Conservation (phyloP, 2,329 filamentous ascomycete species). For the Colletotrichum sp. region DNA sequence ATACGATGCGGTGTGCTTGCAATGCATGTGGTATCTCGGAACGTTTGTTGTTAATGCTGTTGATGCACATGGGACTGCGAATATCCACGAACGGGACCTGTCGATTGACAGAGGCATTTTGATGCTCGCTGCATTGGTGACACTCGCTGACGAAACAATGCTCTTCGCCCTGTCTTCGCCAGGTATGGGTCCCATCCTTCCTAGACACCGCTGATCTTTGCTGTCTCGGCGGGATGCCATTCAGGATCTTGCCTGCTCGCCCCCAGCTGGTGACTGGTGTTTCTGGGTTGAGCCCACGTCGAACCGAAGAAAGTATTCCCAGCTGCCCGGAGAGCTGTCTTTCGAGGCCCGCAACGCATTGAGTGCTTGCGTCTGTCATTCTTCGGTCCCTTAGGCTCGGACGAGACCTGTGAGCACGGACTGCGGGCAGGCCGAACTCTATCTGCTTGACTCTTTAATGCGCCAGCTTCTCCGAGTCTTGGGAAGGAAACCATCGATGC, state of each 20-base stretch:
- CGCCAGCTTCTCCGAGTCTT: neutral
- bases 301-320: neutral
- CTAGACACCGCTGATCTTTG: neutral
- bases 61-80: neutral
- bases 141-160: constrained; percentile 6
- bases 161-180: constrained; percentile 13
- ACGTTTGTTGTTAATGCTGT: neutral
- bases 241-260: constrained; percentile 17
- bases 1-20: constrained; percentile 1
- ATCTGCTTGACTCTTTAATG: constrained; percentile 13
- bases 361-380: constrained; percentile 16
- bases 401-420: constrained; percentile 14
- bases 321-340: neutral
- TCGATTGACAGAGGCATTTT: constrained; percentile 10
- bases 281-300: neutral
- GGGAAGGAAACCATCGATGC: neutral
- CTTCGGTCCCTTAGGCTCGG: neutral
- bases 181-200: neutral
- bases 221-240: neutral
- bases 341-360: neutral
- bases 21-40: neutral
- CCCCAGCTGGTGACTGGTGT: neutral
- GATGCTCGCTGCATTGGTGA: neutral
- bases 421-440: constrained; percentile 15
- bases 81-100: neutral